A percentile compares a stretch with the other conserved stretches of the same genome.
phyloP scores from a whole-genome alignment of 768 basidiomycete species.

The Trametes cingulata region DNA sequence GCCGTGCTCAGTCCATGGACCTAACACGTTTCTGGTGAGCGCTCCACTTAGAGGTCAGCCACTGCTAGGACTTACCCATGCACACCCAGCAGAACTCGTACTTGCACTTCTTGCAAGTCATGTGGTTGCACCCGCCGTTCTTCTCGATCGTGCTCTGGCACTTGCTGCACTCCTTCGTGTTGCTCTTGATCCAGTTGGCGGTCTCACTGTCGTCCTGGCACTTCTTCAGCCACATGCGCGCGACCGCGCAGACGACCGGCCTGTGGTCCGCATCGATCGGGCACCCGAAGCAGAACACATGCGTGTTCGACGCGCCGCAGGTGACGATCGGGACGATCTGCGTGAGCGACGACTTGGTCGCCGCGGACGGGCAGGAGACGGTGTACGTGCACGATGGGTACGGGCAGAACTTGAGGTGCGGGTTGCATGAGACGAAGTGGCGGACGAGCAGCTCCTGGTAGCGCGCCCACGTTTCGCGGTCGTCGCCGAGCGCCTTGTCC shows the following conservation, averaged over 20 bases:
- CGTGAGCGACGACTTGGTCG: constrained; percentile 70
- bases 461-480: constrained; percentile 56
- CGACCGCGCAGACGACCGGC: constrained; percentile 86
- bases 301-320: constrained; percentile 68
- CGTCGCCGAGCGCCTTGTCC: constrained; percentile 54
- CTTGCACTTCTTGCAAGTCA: constrained; percentile 99
- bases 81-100: constrained; percentile 99
- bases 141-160: constrained; percentile 99
- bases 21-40: constrained; percentile 35
- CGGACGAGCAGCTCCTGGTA: constrained; percentile 88
- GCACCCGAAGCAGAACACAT: constrained; percentile 96
- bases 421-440: constrained; percentile 84
- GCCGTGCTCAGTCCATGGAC: constrained; percentile 96
- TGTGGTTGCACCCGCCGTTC: constrained; percentile 99
- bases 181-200: constrained; percentile 99
- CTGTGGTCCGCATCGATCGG: constrained; percentile 85
- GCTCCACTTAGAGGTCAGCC: background rate
- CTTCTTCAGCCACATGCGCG: constrained; percentile 94
- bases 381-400: constrained; percentile 93
- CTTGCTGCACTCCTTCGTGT: constrained; percentile 96
- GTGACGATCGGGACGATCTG: constrained; percentile 86
- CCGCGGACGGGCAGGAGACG: constrained; percentile 84
- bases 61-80: constrained; percentile 63
- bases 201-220: constrained; percentile 98
- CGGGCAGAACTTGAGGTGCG: constrained; percentile 90